Base-by-base conservation (phyloP, 83 land plant species). In the Picea mariana region DNA sequence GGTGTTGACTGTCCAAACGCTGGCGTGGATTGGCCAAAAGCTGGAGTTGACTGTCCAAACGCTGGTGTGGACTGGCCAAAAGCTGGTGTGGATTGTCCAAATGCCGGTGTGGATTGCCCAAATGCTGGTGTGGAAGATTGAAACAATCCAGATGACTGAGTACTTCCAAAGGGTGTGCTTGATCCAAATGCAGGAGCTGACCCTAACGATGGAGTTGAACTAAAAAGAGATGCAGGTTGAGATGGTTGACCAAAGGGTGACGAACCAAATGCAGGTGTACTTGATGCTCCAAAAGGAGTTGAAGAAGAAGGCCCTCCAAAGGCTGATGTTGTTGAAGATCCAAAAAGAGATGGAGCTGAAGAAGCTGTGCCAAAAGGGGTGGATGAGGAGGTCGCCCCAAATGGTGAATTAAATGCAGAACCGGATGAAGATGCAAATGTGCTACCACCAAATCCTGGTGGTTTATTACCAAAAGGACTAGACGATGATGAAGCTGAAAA, bases 41-140 rank as follows among this genome's bases (percentile, higher is more conserved):
- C 75, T 65, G 85, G 15, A 9, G 79, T 3, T 26, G 78, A 77
- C 49, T 83, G 85, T 3, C 88, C 88, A 81, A 87, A 84, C 9
- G 83, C 78, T 71, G 84, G 38, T 26, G 38, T 26, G 6, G 67
- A 40, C 38, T 87, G 92, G 4, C 85, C 88, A 82, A 88, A 89
- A 4, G 83, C 76, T 75, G 85, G 31, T 8, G 83, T 68, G 62
- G 90, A 84, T 49, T 87, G 91, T 17, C 97, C 95, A 85, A 91
- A 95, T 13, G 97, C 89, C 11, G 83, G 92, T 68, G 91, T 26
- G 9, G 97, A 90, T 21, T 85, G 86, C 9, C 89, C 93, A 84
- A 86, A 60, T 3, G 92, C 77, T 16, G 89, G 86, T 20, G 88
- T 65, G 62, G 90, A 42, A 5, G 95, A 88, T 69, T 84, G 87